phyloP scores from a whole-genome alignment of 2,329 filamentous ascomycete genomes.

The Colletotrichum salicis region DNA sequence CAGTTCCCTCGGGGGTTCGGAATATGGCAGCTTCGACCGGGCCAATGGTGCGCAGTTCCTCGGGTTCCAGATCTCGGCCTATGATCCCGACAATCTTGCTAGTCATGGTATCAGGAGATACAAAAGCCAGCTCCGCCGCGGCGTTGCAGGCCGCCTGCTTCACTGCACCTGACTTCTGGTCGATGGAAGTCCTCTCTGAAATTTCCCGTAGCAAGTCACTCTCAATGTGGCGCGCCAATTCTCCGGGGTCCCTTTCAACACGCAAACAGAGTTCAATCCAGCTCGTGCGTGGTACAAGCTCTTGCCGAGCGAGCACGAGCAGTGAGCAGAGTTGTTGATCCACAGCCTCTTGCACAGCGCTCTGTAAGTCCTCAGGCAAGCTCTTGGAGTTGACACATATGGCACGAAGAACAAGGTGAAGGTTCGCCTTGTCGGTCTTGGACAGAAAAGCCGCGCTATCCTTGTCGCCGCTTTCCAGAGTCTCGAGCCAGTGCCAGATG shows the following conservation, averaged over 20 bases:
- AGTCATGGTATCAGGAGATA: conserved; percentile 85
- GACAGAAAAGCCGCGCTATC: conserved; percentile 76
- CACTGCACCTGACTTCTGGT: conserved; percentile 59
- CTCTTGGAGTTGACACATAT: conserved; percentile 72
- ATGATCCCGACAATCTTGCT: conserved; percentile 81
- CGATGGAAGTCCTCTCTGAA: conserved; percentile 56
- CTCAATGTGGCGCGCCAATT: conserved; percentile 73
- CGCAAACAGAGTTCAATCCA: conserved; percentile 93
- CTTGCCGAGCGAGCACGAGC: conserved; percentile 80
- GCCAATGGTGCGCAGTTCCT: conserved; percentile 77
- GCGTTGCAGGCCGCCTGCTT: conserved; percentile 82
- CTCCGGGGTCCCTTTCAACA: conserved; percentile 84
- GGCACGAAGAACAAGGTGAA: conserved; percentile 70
- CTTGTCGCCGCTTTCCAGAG: conserved; percentile 76
- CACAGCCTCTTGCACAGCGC: conserved; percentile 45
- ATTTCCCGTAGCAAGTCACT: conserved; percentile 77
- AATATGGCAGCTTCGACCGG: conserved; percentile 93
- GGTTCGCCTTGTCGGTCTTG: conserved; percentile 71
- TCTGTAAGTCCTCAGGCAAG: conserved; percentile 54
- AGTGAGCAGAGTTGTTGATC: conserved; percentile 80
- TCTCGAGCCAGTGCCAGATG: conserved; percentile 82
- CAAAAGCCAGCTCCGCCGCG: conserved; percentile 91
- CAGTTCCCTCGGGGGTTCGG: conserved; percentile 86
- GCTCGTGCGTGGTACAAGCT: conserved; percentile 79
- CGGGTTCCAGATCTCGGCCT: conserved; percentile 75